Evolutionary conservation across 164 flowering plant species (phyloP).

Genomic region (Aristolochia californica): DNA sequence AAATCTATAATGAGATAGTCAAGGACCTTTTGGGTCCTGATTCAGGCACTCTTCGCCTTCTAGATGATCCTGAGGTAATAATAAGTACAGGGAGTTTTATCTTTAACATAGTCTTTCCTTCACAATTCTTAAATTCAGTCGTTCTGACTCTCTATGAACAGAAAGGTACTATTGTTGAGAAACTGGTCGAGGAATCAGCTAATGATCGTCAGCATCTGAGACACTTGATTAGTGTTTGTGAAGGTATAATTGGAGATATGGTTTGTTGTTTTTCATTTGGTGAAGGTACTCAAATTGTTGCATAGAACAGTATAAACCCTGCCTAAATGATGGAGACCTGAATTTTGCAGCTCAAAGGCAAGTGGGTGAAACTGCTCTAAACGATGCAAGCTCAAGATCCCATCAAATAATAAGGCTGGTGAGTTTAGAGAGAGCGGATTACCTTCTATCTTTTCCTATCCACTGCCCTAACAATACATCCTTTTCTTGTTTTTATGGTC

Average conservation of each 20-base stretch:
- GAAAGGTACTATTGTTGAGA: conserved; percentile 98
- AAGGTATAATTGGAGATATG: conserved; percentile 38
- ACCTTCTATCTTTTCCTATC: background rate
- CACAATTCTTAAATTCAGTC: background rate
- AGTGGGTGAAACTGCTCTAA: conserved; percentile 97
- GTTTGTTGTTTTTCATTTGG: too few species aligned
- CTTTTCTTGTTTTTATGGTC: conserved; percentile 11
- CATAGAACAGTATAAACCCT: too few species aligned
- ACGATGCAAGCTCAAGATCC: conserved; percentile 93
- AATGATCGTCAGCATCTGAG: conserved; percentile 63
- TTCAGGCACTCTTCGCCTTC: conserved; percentile 87
- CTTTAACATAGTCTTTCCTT: too few species aligned
- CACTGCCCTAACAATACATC: background rate
- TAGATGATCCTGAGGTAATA: conserved; percentile 98
- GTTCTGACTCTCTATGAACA: conserved; percentile 14
- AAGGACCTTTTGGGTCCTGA: conserved; percentile 76
- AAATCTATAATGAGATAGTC: conserved; percentile 95
- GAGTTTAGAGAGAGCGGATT: background rate
- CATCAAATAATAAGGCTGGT: conserved; percentile 99
- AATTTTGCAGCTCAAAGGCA: conserved; percentile 88
- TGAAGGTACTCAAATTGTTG: too few species aligned
- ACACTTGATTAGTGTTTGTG: conserved; percentile 76
- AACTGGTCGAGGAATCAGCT: conserved; percentile 84
- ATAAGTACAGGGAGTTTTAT: too few species aligned
- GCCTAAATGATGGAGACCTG: background rate